Evolutionary conservation across 2,329 filamentous ascomycete genomes (phyloP).

Genomic region (Parasarocladium wereldwijsianum): DNA sequence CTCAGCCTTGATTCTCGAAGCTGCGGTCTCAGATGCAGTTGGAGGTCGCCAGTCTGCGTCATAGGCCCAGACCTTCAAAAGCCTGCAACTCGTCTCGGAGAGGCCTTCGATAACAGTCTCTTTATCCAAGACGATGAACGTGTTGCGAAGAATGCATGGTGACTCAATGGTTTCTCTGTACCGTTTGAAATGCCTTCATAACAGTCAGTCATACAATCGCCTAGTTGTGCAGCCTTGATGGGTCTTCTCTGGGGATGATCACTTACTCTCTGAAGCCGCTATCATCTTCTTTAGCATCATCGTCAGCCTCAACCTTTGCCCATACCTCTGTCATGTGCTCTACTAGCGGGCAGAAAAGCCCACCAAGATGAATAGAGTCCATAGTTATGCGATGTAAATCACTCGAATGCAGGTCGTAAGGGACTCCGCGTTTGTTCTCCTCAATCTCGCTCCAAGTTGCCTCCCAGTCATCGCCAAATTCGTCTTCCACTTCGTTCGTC

Average conservation of each 20-base stretch:
- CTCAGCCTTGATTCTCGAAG: neutral
- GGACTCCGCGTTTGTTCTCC: too few relatives aligned
- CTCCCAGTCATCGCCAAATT: conserved; percentile 6
- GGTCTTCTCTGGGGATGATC: neutral
- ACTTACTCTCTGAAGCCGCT: conserved; percentile 6
- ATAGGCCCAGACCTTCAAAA: conserved; percentile 9
- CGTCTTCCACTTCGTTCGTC: conserved; percentile 5
- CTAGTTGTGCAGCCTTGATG: too few relatives aligned
- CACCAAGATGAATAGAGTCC: conserved; percentile 2
- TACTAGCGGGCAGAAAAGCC: neutral
- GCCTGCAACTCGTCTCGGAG: conserved; percentile 6
- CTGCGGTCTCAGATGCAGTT: neutral
- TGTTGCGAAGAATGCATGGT: conserved; percentile 7
- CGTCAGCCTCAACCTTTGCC: conserved; percentile 6
- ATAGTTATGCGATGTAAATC: neutral
- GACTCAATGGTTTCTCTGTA: conserved; percentile 6
- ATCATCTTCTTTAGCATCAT: neutral
- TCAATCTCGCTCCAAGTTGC: conserved; percentile 1
- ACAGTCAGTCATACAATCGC: too few relatives aligned
- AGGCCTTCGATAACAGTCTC: conserved; percentile 3
- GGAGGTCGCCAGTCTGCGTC: conserved; percentile 9
- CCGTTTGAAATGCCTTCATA: conserved; percentile 10
- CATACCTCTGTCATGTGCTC: conserved; percentile 1
- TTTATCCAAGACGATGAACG: conserved; percentile 7
- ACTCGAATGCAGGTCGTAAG: conserved; percentile 1